phyloP scores from a whole-genome alignment of 2,329 filamentous ascomycete species.

The Boeremia exigua region DNA sequence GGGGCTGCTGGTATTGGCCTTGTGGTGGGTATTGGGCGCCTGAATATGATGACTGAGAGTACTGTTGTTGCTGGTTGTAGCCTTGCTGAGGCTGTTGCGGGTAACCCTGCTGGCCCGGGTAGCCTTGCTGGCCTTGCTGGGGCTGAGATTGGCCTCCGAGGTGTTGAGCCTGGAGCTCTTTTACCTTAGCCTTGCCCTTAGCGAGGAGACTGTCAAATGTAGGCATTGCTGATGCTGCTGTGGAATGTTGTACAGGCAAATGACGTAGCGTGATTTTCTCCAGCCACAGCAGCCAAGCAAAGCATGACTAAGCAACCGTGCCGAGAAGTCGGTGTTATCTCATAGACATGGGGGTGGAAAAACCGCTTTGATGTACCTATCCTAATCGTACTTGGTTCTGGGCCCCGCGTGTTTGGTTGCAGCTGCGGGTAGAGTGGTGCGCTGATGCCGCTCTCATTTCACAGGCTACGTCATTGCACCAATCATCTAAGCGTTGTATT shows the following conservation, averaged over 20 bases:
- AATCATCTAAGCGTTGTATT: conserved; percentile 18
- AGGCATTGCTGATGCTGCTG: conserved; percentile 30
- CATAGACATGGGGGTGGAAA: no score
- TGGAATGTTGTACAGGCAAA: conserved; percentile 3
- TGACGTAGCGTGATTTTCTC: conserved; percentile 9
- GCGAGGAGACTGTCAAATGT: conserved; percentile 44
- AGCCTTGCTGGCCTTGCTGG: conserved; percentile 28
- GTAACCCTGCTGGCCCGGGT: conserved; percentile 32
- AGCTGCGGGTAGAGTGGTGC: background rate
- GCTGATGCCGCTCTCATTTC: background rate
- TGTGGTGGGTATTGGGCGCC: conserved; percentile 30
- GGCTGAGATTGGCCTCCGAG: conserved; percentile 30
- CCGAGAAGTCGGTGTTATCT: no score
- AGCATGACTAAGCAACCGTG: conserved; percentile 4
- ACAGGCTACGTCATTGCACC: conserved; percentile 28
- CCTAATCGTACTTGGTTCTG: no score
- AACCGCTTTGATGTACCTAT: no score
- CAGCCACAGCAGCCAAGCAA: conserved; percentile 8
- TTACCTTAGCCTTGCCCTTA: conserved; percentile 47
- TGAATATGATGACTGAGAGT: conserved; percentile 25
- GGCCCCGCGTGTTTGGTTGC: background rate
- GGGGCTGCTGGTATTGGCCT: conserved; percentile 28
- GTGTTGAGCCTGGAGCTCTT: conserved; percentile 36
- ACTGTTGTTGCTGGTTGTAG: conserved; percentile 23
- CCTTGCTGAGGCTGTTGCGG: conserved; percentile 21